Evolutionary conservation across 257 asterid genomes (phyloP).

Genomic region (Petunia secreta): DNA sequence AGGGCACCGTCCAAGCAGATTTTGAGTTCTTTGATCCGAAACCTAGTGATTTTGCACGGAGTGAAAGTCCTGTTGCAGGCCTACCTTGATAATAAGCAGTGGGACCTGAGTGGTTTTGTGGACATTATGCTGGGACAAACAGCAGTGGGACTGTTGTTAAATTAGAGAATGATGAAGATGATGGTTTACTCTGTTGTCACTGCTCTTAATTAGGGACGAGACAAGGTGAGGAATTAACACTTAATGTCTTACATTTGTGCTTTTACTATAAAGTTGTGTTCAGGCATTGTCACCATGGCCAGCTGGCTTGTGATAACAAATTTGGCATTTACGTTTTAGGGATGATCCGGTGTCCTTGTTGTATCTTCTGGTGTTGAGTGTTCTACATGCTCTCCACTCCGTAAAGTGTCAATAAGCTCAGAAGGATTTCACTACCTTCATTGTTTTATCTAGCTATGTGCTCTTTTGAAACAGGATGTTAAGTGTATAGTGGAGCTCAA

Average conservation of each 20-base stretch:
- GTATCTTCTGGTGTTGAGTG: background rate
- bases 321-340: background rate
- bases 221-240: slow-evolving; percentile 28
- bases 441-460: slow-evolving; percentile 16
- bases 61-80: slow-evolving; percentile 75
- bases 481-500: slow-evolving; percentile 61
- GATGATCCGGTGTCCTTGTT: background rate
- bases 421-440: background rate
- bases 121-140: slow-evolving; percentile 85
- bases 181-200: slow-evolving; percentile 70
- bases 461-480: slow-evolving; percentile 41
- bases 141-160: slow-evolving; percentile 83
- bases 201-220: slow-evolving; percentile 78
- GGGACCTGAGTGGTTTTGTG: slow-evolving; percentile 92
- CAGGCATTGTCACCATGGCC: background rate
- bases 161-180: slow-evolving; percentile 83
- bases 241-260: slow-evolving; percentile 16
- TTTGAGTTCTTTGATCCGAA: slow-evolving; percentile 94
- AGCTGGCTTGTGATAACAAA: background rate
- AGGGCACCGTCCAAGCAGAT: slow-evolving; percentile 92
- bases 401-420: background rate
- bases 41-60: slow-evolving; percentile 82
- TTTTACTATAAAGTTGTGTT: background rate
- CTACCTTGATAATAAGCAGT: slow-evolving; percentile 69
- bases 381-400: background rate